phyloP scores from a whole-genome alignment of 352 stramenopile genomes.

The Pythium utonaiense region DNA sequence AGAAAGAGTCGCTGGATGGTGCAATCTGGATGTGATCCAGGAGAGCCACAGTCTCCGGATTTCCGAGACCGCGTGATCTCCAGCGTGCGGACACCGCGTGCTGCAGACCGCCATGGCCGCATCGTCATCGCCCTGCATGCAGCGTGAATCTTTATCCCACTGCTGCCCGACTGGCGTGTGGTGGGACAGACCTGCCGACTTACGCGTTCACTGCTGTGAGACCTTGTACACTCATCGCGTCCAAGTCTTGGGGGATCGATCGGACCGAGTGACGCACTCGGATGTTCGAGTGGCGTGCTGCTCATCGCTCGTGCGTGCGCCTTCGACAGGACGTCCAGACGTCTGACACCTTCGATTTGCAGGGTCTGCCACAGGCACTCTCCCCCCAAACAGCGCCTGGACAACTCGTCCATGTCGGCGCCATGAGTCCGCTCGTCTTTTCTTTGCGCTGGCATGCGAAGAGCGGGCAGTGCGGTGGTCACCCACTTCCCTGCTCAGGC shows the following conservation, averaged over 20 bases:
- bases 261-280: background rate
- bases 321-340: background rate
- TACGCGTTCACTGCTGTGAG: background rate
- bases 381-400: too few relatives aligned
- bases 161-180: too few relatives aligned
- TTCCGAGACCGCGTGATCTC: too few relatives aligned
- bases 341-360: background rate
- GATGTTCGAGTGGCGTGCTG: conserved; percentile 3
- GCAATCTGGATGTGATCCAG: background rate
- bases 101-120: too few relatives aligned
- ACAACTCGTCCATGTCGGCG: background rate
- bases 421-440: background rate
- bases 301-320: background rate
- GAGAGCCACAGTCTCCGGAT: background rate
- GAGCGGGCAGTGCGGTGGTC: background rate
- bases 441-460: conserved; percentile 3
- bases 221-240: background rate
- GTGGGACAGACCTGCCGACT: too few relatives aligned
- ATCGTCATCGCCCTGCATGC: too few relatives aligned
- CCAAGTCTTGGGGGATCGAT: background rate
- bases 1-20: background rate
- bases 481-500: background rate
- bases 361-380: background rate
- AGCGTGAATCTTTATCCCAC: too few relatives aligned
- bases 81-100: too few relatives aligned